Evolutionary conservation across 2,329 filamentous ascomycete species (phyloP), one percentile per base, ranked within the genome.

Genomic region (Hypoxylon sp.): DNA sequence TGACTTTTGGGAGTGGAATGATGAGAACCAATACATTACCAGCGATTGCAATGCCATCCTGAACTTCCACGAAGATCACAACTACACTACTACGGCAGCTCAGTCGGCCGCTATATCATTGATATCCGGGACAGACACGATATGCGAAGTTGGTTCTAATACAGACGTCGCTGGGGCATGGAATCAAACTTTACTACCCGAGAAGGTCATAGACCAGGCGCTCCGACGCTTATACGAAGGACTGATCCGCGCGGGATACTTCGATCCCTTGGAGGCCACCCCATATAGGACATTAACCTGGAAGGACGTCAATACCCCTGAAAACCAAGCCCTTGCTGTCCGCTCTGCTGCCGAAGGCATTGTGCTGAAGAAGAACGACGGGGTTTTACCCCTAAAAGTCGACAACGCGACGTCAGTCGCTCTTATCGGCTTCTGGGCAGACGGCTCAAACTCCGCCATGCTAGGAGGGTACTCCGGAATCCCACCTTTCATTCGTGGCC

Each of bases 41-140:
- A 86, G 84, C 14, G 89, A 92, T 72, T 92, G 90, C 68, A 87
- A 88, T 59, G 84, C 89, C 0, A 80, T 90, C 0, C 79, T 84
- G 44, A 84, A 89, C 71, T 83, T 90, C 57, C 88, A 80, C 67
- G 78, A 73, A 16, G 74, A 78, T 32, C 80, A 82, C 42, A 73
- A 80, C 38, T 82, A 78, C 48, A 78, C 78, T n/a, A 69, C 72
- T 5, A 77, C 74, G 6, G 71, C 74, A 0, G 76, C 75, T 0
- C 72, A 79, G 40, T 79, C 77, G 1, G 75, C 77, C 0, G 79
- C 76, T 1, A 64, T 74, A 51, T 72, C 76, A 4, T 68, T 78
- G 38, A 74, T 73, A 30, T 76, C 78, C 0, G 80, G 80, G 7
- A 80, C 76, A 0, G 78, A 80, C 44, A 76, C 67, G 4, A 71